Conservation (phyloP, 208 protist species). For the Wallacemonas sp. region DNA sequence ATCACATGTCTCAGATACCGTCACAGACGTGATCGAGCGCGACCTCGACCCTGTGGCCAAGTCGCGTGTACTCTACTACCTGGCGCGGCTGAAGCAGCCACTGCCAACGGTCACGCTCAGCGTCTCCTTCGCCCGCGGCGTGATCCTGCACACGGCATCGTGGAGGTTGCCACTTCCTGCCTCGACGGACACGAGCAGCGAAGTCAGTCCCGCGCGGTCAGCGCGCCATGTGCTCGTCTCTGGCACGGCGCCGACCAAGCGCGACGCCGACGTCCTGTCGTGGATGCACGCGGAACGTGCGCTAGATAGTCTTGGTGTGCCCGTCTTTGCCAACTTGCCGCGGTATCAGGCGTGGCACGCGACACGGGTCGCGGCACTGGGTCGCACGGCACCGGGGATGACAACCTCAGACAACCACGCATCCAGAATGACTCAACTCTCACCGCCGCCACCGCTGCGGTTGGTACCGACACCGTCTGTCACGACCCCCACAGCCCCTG, state of each 20-base stretch:
- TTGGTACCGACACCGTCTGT: constrained; percentile 18
- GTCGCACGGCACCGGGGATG: constrained; percentile 15
- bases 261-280: constrained; percentile 80
- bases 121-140: constrained; percentile 18
- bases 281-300: constrained; percentile 92
- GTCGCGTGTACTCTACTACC: constrained; percentile 80
- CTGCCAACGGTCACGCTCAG: constrained; percentile 12
- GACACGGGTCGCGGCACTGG: constrained; percentile 27
- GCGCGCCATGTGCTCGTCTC: constrained; percentile 26
- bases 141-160: constrained; percentile 49
- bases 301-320: constrained; percentile 66
- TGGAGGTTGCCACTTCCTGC: constrained; percentile 47
- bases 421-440: too few species aligned
- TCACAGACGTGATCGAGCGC: constrained; percentile 40
- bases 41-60: constrained; percentile 70
- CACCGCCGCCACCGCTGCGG: constrained; percentile 26
- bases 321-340: constrained; percentile 85
- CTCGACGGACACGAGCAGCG: neutral
- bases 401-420: too few species aligned
- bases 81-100: constrained; percentile 43
- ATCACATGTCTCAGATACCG: neutral
- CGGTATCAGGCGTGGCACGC: constrained; percentile 75
- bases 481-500: neutral
- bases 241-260: constrained; percentile 68
- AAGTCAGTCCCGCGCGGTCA: neutral